phyloP scores from a whole-genome alignment of 1,139 yeast species.

The Debaryomyces udenii region DNA sequence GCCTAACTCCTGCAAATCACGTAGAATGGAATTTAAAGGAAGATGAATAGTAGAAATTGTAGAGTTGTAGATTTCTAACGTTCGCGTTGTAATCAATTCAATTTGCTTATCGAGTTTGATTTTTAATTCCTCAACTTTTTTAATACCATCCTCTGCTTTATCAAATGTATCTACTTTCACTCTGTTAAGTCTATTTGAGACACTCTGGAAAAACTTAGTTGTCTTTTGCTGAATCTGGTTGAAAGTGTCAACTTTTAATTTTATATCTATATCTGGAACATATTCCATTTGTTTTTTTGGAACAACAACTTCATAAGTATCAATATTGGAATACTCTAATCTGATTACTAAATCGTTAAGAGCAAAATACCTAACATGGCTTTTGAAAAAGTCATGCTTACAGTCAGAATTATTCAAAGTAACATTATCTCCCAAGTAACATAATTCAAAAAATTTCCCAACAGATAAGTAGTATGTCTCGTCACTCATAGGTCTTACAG shows the following conservation, averaged over 20 bases:
- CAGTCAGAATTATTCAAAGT: conserved; percentile 46
- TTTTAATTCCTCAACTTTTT: conserved; percentile 61
- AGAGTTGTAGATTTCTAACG: conserved; percentile 56
- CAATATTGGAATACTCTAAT: conserved; percentile 76
- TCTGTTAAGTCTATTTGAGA: conserved; percentile 68
- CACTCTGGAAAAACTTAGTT: conserved; percentile 67
- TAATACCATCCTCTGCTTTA: conserved; percentile 68
- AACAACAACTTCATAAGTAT: conserved; percentile 72
- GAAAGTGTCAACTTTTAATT: conserved; percentile 67
- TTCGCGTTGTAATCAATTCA: conserved; percentile 42
- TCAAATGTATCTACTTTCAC: conserved; percentile 83
- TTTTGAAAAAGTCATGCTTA: conserved; percentile 75
- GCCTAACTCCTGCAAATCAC: conserved; percentile 79
- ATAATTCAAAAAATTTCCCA: conserved; percentile 87
- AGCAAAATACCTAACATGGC: conserved; percentile 84
- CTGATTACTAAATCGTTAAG: conserved; percentile 77
- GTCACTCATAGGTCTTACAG: conserved; percentile 84
- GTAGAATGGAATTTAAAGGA: conserved; percentile 66
- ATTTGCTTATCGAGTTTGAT: conserved; percentile 56
- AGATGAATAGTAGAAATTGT: conserved; percentile 69
- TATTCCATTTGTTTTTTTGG: conserved; percentile 76
- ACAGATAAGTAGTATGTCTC: conserved; percentile 89
- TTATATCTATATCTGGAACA: conserved; percentile 72
- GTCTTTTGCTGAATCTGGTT: conserved; percentile 57
- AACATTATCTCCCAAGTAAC: conserved; percentile 72